Percentiles rank a stretch among this genome's conserved stretches.
phyloP scores from a whole-genome alignment of 345 rosid genomes.

The Melastoma malabathricum region DNA sequence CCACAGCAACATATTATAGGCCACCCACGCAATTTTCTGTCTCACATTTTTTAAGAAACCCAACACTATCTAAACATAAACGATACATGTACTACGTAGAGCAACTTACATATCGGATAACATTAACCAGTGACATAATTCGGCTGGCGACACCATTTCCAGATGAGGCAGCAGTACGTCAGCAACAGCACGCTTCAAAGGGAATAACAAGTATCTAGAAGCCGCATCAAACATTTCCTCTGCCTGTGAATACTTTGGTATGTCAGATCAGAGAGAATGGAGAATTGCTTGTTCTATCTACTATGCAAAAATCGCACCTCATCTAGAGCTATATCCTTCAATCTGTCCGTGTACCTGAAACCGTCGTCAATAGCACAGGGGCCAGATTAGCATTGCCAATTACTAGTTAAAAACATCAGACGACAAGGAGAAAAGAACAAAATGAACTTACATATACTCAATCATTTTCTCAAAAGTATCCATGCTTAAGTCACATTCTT shows the following conservation, averaged over 20 bases:
- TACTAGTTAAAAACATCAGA: not conserved
- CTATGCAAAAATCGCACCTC: slow-evolving; percentile 48
- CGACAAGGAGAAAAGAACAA: not conserved
- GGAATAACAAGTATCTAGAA: slow-evolving; percentile 83
- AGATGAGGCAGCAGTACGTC: slow-evolving; percentile 71
- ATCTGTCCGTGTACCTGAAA: slow-evolving; percentile 92
- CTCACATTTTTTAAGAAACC: too few relatives aligned
- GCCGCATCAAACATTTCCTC: slow-evolving; percentile 96
- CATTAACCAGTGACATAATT: slow-evolving; percentile 79
- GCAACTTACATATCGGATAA: slow-evolving; percentile 72
- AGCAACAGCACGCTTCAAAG: slow-evolving; percentile 94
- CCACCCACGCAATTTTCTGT: too few relatives aligned
- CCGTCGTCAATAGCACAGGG: slow-evolving; percentile 2
- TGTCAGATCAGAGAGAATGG: slow-evolving; percentile 5
- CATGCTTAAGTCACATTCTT: slow-evolving; percentile 76
- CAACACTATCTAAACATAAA: too few relatives aligned
- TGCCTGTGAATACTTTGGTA: slow-evolving; percentile 36
- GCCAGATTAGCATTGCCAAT: not conserved
- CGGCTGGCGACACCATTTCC: slow-evolving; percentile 72
- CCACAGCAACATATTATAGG: too few relatives aligned
- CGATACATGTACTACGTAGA: not conserved
- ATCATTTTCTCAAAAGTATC: slow-evolving; percentile 85
- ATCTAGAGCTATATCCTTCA: slow-evolving; percentile 63
- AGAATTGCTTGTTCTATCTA: not conserved
- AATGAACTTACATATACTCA: slow-evolving; percentile 68